Conservation (phyloP, 345 rosid species). For the Ailanthus altissimus region DNA sequence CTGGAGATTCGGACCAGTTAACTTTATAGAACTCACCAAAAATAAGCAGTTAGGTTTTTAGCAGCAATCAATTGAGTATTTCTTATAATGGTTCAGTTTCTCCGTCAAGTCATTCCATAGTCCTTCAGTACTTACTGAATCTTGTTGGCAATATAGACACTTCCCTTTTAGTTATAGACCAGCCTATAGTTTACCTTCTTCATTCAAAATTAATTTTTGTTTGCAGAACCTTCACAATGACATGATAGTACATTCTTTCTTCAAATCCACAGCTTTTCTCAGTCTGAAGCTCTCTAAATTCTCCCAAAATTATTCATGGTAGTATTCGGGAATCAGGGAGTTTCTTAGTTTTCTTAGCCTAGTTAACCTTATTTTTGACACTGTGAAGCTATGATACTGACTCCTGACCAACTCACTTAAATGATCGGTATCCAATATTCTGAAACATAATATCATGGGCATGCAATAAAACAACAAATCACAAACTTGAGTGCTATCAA, state of each 20-base stretch:
- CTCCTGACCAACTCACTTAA: slow-evolving; percentile 10
- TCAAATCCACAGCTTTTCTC: not conserved
- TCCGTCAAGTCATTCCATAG: not conserved
- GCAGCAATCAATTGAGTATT: not conserved
- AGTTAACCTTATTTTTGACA: not conserved
- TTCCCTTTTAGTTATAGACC: too few relatives aligned
- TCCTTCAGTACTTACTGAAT: not conserved
- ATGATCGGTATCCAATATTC: not conserved
- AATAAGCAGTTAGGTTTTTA: not conserved
- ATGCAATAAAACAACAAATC: slow-evolving; percentile 1
- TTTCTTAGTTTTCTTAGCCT: not conserved
- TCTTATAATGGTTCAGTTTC: not conserved
- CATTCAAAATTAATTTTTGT: not conserved
- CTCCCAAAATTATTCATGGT: not conserved
- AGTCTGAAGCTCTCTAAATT: not conserved
- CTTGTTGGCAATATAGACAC: too few relatives aligned
- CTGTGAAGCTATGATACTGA: slow-evolving; percentile 1
- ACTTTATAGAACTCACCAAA: not conserved
- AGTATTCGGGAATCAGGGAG: not conserved
- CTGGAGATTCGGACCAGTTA: not conserved
- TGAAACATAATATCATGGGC: slow-evolving; percentile 4
- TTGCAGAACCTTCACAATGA: not conserved
- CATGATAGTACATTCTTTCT: not conserved
- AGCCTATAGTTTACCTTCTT: not conserved
- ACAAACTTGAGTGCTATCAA: slow-evolving; percentile 3